Base-by-base conservation (phyloP, 2,329 filamentous ascomycete species). In the Furcasterigmium sp. region DNA sequence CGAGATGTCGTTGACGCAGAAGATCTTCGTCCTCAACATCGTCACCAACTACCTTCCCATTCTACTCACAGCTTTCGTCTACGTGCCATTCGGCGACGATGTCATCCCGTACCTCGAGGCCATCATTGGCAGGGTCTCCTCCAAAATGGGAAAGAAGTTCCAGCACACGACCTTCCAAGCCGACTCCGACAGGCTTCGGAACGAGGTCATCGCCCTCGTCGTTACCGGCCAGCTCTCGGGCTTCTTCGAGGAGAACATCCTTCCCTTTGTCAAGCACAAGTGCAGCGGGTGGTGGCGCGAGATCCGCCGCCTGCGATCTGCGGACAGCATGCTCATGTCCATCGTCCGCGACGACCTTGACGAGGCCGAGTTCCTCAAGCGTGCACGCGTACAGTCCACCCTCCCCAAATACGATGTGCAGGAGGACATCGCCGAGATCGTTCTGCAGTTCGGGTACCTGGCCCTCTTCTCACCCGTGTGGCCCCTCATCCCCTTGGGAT, bases 11-110 rank as follows among this genome's bases (percentile, higher is more conserved):
- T 70, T 86, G 51, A 86, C 83, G 0, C 78, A 84, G 48, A 90
- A 90, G 69, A 76, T 85, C 8, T 89, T 90, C 46, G 72, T 87
- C 26, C 75, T 91, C 57, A 87, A 85, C 68, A 87, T 89, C 66
- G 87, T 90, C 62, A 88, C 85, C 11, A 85, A 86, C 4, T 91
- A 90, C 56, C 71, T 89, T 1, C 84, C 84, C 1, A 84, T 87
- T 37, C 75, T 89, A 48, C 68, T 91, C 7, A 90, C 85, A 0
- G 85, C 86, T 0, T 91, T 90, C 54, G 76, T 91, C 41, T 91
- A 91, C 56, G 82, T 91, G 2, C 86, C 86, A 0, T 87, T 88
- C 49, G 85, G 84, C 21, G 73, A 74, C 36, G 61, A 77, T 15
- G 76, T 89, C 2, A 78, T 88, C 0, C 85, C 85, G 0, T 78